Evolutionary conservation across 495 filamentous ascomycete genomes (phyloP).

Genomic region (Aspergillus campestris): DNA sequence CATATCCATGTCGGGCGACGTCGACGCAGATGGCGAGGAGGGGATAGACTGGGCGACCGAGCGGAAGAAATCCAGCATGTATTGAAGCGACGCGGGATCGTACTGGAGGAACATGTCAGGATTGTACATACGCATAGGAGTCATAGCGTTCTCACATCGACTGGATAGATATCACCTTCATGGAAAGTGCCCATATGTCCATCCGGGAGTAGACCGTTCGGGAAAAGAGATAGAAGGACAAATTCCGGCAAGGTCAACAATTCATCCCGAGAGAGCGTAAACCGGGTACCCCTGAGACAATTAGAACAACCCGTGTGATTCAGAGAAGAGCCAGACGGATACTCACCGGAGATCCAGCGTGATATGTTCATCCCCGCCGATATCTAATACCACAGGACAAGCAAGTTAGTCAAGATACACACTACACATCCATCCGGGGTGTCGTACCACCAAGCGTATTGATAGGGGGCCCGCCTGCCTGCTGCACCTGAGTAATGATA

Average conservation of each 20-base stretch:
- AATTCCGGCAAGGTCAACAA: constrained; percentile 94
- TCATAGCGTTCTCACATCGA: constrained; percentile 66
- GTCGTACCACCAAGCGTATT: constrained; percentile 77
- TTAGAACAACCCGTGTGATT: constrained; percentile 8
- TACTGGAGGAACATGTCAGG: constrained; percentile 66
- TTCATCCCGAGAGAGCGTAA: constrained; percentile 89
- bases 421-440: neutral
- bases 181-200: constrained; percentile 90
- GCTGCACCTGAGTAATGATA: constrained; percentile 98
- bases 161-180: constrained; percentile 89
- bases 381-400: constrained; percentile 44
- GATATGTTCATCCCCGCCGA: constrained; percentile 88
- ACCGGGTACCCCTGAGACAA: constrained; percentile 68
- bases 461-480: constrained; percentile 74
- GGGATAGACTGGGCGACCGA: constrained; percentile 91
- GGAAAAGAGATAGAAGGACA: constrained; percentile 95
- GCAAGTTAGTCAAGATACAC: constrained; percentile 6
- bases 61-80: constrained; percentile 99
- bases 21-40: constrained; percentile 51
- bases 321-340: neutral
- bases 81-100: constrained; percentile 89
- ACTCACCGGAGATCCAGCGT: constrained; percentile 84
- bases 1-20: constrained; percentile 54
- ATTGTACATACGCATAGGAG: constrained; percentile 37
- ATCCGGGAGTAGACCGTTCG: constrained; percentile 94